Base-by-base conservation (phyloP, 208 protist species). In the Wallacemonas rigidus region DNA sequence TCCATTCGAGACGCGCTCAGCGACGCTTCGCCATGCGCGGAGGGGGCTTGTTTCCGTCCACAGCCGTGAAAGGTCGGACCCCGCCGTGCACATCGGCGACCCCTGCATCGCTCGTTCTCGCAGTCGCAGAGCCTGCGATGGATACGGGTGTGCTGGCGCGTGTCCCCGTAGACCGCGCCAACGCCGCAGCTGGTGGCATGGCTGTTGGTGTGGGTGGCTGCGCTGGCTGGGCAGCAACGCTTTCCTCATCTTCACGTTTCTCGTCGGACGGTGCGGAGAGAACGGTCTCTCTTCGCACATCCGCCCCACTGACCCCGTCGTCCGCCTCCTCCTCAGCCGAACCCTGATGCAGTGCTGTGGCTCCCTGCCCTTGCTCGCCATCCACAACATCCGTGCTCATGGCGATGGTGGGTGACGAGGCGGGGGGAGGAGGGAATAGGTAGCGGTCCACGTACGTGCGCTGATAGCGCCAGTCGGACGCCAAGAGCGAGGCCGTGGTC, bases 401-500 rank as follows among this genome's bases (percentile, higher is more conserved):
- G 51, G 8, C n/a, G 5, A 56, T 56, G 14, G 51, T 17, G 9
- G 56, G 36, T 44, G 36, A 7, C 54, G 54, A 44, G 6, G 56
- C 5, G 35, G 7, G 3, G 3, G 58, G 43, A 17, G 69, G 69
- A 1, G 83, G 80, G 53, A 85, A 90, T 39, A 86, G 72, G 50
- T 86, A 72, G 35, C 71, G 65, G 57, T 89, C 76, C 45, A 94
- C 82, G 67, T 91, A 94, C 41, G 82, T 83, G 58, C 88, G 81
- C 65, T 94, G 89, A 69, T 88, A 94, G 14, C 84, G 79, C 86
- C 89, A 94, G 45, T 91, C 86, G 2, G 89, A 81, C 40, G 76
- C 78, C 55, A 89, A 64, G 1, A 94, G 71, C 63, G 88, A 94
- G 5, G 84, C 83, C 3, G 75, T 68, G 2, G 89, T 94, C 44